Conservation (phyloP, 2,329 filamentous ascomycete genomes). For the Arachnopeziza araneosa region DNA sequence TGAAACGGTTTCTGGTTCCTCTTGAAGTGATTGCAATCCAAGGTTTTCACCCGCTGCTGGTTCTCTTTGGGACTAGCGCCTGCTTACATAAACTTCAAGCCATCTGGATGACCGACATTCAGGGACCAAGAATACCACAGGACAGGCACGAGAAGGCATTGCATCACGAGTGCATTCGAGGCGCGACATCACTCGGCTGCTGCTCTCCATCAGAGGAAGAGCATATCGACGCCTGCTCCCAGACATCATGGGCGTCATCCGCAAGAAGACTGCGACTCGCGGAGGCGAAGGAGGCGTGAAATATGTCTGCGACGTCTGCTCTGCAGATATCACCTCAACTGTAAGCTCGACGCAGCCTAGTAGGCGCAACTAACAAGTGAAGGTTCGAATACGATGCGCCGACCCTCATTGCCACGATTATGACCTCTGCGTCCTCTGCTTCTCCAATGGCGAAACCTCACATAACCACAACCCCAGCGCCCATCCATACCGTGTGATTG, state of each 20-base stretch:
- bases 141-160: neutral
- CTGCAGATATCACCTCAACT: slow-evolving; percentile 92
- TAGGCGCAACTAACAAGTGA: neutral
- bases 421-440: slow-evolving; percentile 94
- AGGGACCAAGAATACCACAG: neutral
- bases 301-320: slow-evolving; percentile 96
- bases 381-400: slow-evolving; percentile 95
- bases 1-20: too few relatives aligned
- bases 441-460: slow-evolving; percentile 73
- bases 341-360: slow-evolving; percentile 47
- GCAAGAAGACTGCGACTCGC: slow-evolving; percentile 85
- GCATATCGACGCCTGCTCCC: neutral
- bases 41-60: too few relatives aligned
- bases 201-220: neutral
- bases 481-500: slow-evolving; percentile 89
- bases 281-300: slow-evolving; percentile 87
- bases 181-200: neutral
- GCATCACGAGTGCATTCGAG: neutral
- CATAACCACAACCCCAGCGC: slow-evolving; percentile 81
- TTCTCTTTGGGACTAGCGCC: neutral
- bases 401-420: slow-evolving; percentile 76
- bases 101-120: neutral
- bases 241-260: slow-evolving; percentile 81
- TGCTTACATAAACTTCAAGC: neutral
- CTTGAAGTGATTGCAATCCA: too few relatives aligned